Percentiles rank a stretch among this genome's conserved stretches.
These are phyloP conservation scores for Discostella pseudostelligera DNA, from an alignment of 108 stramenopile genomes.

Conservation along the genomic window DNA sequence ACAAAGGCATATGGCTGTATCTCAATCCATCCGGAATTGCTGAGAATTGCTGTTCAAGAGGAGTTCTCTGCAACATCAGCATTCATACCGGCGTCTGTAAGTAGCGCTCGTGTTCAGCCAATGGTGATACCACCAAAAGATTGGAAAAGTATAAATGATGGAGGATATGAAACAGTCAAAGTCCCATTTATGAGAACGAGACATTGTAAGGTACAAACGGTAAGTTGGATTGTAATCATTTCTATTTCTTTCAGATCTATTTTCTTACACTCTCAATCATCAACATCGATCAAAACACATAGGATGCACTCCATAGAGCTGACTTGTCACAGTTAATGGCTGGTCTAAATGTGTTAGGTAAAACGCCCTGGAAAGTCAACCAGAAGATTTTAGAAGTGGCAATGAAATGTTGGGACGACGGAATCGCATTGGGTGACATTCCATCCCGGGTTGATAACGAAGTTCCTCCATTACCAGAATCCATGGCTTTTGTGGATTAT, in stretches of 20 bases:
- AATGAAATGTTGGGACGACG: constrained; percentile 68
- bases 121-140: constrained; percentile 91
- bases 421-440: constrained; percentile 84
- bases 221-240: constrained; percentile 16
- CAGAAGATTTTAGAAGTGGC: constrained; percentile 72
- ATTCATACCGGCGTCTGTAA: constrained; percentile 29
- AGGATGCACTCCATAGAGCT: constrained; percentile 65
- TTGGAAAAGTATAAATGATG: constrained; percentile 73
- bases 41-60: constrained; percentile 46
- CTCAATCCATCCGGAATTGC: constrained; percentile 39
- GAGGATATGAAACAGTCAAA: constrained; percentile 76
- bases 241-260: background rate
- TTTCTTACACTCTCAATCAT: background rate
- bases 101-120: constrained; percentile 72
- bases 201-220: constrained; percentile 73
- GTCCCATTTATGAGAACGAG: constrained; percentile 77
- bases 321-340: constrained; percentile 76
- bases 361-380: constrained; percentile 88
- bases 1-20: constrained; percentile 31
- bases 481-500: constrained; percentile 44
- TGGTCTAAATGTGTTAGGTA: constrained; percentile 86
- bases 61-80: constrained; percentile 48
- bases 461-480: constrained; percentile 62
- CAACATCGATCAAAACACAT: constrained; percentile 2
- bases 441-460: constrained; percentile 79